Percentiles rank a stretch among this genome's conserved stretches.
These are phyloP conservation scores for Tuber brumale DNA, from an alignment of 495 filamentous ascomycete species.

Conservation along the genomic window DNA sequence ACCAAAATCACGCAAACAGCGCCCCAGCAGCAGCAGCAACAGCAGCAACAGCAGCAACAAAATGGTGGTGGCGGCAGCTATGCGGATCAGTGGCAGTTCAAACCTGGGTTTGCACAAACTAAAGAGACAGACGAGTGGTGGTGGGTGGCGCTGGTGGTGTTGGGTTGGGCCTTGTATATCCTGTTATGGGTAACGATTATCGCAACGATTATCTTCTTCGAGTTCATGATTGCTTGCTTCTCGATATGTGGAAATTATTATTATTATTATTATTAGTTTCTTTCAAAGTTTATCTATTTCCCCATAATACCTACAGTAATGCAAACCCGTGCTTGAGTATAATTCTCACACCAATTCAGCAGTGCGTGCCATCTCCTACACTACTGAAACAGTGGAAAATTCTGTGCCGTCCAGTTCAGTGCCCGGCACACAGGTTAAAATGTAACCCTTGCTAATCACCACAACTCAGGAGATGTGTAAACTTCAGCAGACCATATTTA, in stretches of 20 bases:
- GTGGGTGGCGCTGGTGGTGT: conserved; percentile 1
- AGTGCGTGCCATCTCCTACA: background rate
- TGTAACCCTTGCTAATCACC: background rate
- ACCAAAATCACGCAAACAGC: background rate
- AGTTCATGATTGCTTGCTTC: background rate
- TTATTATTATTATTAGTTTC: background rate
- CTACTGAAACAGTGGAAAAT: background rate
- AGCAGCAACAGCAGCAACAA: background rate
- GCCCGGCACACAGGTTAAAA: background rate
- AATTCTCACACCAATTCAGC: background rate
- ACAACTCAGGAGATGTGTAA: background rate
- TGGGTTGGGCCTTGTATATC: background rate
- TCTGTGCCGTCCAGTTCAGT: background rate
- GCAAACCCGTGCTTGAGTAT: background rate
- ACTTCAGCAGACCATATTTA: background rate
- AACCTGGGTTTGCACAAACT: background rate
- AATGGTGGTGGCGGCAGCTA: background rate
- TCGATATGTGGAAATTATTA: background rate
- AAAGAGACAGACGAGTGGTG: conserved; percentile 1
- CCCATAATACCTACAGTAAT: background rate
- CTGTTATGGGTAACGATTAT: background rate
- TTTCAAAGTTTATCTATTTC: background rate
- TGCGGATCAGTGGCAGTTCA: conserved; percentile 1
- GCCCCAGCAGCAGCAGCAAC: background rate
- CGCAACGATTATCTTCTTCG: background rate